Evolutionary conservation across 768 basidiomycete genomes (phyloP).

Genomic region (Calocybe indica): DNA sequence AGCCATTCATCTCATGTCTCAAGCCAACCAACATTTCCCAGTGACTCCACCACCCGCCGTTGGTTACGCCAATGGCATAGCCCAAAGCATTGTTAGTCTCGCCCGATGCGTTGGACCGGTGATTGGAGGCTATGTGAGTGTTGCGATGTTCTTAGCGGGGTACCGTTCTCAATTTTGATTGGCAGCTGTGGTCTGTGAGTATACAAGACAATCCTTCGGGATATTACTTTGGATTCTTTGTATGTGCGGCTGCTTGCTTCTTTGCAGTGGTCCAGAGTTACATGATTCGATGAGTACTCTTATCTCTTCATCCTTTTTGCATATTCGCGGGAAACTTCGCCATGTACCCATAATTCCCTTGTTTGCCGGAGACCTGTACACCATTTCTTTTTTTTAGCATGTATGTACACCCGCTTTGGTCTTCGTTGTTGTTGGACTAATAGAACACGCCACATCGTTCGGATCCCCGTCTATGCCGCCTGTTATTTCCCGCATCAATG

Average conservation of each 20-base stretch:
- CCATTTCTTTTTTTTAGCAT: too few species aligned
- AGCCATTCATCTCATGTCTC: neutral
- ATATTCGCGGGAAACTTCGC: too few species aligned
- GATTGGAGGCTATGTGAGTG: slow-evolving; percentile 72
- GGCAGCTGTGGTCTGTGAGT: slow-evolving; percentile 69
- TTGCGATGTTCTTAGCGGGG: slow-evolving; percentile 1
- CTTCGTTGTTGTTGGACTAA: too few species aligned
- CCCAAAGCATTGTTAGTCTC: slow-evolving; percentile 91
- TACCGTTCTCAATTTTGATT: slow-evolving; percentile 7
- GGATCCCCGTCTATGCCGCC: too few species aligned
- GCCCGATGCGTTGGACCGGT: slow-evolving; percentile 89
- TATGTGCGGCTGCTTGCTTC: slow-evolving; percentile 55
- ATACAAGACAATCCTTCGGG: slow-evolving; percentile 63
- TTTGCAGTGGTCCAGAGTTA: slow-evolving; percentile 66
- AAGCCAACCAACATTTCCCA: slow-evolving; percentile 18
- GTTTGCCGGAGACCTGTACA: too few species aligned
- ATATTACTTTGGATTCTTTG: slow-evolving; percentile 70
- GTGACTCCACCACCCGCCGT: slow-evolving; percentile 90
- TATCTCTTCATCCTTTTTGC: too few species aligned
- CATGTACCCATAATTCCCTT: too few species aligned
- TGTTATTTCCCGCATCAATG: too few species aligned
- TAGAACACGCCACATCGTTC: too few species aligned
- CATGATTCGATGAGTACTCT: slow-evolving; percentile 53
- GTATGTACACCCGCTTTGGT: too few species aligned
- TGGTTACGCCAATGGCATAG: slow-evolving; percentile 91